Evolutionary conservation across 73 alveolate species (phyloP), one percentile per base, ranked within the genome.

Genomic region (Paramecium biaurelia): DNA sequence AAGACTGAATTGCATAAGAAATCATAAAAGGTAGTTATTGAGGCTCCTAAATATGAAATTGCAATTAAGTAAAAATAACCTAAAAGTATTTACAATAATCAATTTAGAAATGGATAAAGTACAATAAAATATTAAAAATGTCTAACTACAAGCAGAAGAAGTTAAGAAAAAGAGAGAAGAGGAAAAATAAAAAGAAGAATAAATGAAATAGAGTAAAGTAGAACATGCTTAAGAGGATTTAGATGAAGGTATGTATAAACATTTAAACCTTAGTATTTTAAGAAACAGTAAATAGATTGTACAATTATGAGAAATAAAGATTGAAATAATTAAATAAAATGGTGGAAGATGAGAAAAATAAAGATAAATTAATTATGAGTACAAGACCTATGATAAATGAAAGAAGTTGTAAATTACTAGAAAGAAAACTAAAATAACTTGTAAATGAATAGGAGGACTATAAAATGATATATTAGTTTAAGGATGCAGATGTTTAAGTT

Each of bases 311-410:
- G 12, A 63, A 63, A 63, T 30, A 32, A 14, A 63, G 84, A 63
- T 30, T 63, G 6, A 63, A 63, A 18, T 26, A 63, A 30, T 63
- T 63, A 12, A 30, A 63, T 30, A 63, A 63, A 63, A 30, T 63
- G 45, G 21, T 63, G 28, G 84, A 63, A 63, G 84, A 63, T 6
- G 84, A 63, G 15, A 63, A 63, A 63, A 32, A 26, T 24, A 63
- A 32, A 32, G 84, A 63, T 23, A 63, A 63, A 63, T 63, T 14
- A 63, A 63, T 30, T 12, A 63, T 30, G 41, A 63, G 28, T 63
- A 49, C 84, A 30, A 63, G 84, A 63, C 84, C 84, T 14, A 32
- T 63, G 84, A 63, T 63, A 10, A 26, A 30, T 63, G 84, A 63
- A 63, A 26, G 12, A 18, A 63, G 84, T 63, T 63, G 84, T 63